Evolutionary conservation across 352 stramenopile genomes (phyloP).

Genomic region (Pythium rhizo-oryzae): DNA sequence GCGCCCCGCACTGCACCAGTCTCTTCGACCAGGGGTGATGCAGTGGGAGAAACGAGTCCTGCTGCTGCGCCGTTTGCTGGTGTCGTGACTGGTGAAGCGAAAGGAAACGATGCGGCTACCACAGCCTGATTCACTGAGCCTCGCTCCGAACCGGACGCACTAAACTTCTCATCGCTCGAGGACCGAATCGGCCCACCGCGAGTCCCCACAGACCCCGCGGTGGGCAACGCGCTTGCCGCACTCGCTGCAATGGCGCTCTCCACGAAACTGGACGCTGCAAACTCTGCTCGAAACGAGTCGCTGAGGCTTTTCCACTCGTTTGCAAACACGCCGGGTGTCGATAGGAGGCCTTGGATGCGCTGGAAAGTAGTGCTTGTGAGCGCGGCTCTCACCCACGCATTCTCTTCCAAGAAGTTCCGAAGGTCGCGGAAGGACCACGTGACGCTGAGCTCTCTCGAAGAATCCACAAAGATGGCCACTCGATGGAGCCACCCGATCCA

Average conservation of each 20-base stretch:
- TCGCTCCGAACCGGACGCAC: neutral
- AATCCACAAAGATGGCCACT: conserved; percentile 32
- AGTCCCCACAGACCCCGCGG: neutral
- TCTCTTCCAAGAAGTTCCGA: conserved; percentile 36
- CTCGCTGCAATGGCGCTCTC: neutral
- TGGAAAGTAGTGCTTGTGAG: conserved; percentile 34
- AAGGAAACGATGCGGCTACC: conserved; percentile 26
- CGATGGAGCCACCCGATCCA: conserved; percentile 27
- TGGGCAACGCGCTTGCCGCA: neutral
- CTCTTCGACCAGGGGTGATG: conserved; percentile 7
- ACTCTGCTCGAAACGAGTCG: conserved; percentile 63
- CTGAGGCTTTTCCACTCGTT: conserved; percentile 47
- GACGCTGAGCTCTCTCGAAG: conserved; percentile 47
- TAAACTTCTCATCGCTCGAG: neutral
- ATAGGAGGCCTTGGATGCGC: conserved; percentile 35
- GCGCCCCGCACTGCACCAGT: neutral
- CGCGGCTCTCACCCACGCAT: conserved; percentile 44
- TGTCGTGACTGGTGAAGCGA: conserved; percentile 27
- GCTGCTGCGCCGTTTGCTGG: conserved; percentile 12
- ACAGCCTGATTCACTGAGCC: conserved; percentile 6
- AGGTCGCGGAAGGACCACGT: conserved; percentile 45
- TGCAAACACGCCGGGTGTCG: conserved; percentile 43
- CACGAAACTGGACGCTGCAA: conserved; percentile 34
- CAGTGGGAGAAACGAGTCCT: neutral
- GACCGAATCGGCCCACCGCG: neutral